Evolutionary conservation across 1,284 basidiomycete genomes (phyloP).

Genomic region (Rhizoctonia solani): DNA sequence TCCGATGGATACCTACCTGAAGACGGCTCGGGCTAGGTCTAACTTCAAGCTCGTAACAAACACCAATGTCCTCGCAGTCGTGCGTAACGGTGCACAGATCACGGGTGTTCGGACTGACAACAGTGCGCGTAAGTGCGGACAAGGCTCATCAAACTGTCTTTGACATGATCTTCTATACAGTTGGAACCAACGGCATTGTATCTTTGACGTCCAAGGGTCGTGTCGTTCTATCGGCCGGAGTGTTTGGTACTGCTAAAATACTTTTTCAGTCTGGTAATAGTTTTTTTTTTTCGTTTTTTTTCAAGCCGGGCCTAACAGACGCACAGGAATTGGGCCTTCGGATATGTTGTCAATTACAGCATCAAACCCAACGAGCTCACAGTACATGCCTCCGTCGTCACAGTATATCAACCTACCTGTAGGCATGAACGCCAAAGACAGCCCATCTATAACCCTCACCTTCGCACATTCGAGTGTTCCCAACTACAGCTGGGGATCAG

Average conservation of each 20-base stretch:
- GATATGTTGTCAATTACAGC: conserved; percentile 62
- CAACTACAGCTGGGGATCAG: conserved; percentile 64
- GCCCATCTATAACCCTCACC: conserved; percentile 67
- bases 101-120: conserved; percentile 66
- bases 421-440: conserved; percentile 58
- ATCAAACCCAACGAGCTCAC: conserved; percentile 52
- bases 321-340: conserved; percentile 63
- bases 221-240: conserved; percentile 62
- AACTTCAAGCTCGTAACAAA: conserved; percentile 60
- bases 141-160: not conserved
- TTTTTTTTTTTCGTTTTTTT: too few species aligned
- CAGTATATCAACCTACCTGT: conserved; percentile 66
- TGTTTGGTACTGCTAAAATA: conserved; percentile 60
- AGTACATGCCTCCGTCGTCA: conserved; percentile 54
- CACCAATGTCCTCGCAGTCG: conserved; percentile 57
- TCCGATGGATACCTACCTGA: conserved; percentile 62
- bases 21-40: conserved; percentile 55
- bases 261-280: conserved; percentile 66
- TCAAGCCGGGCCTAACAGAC: too few species aligned
- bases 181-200: conserved; percentile 58
- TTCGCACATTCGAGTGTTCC: conserved; percentile 64
- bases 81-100: conserved; percentile 61
- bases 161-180: conserved; percentile 39
- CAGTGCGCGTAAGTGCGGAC: conserved; percentile 42
- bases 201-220: conserved; percentile 62